Evolutionary conservation across 768 basidiomycete species (phyloP).

Genomic region (Rhodotorula graminis): DNA sequence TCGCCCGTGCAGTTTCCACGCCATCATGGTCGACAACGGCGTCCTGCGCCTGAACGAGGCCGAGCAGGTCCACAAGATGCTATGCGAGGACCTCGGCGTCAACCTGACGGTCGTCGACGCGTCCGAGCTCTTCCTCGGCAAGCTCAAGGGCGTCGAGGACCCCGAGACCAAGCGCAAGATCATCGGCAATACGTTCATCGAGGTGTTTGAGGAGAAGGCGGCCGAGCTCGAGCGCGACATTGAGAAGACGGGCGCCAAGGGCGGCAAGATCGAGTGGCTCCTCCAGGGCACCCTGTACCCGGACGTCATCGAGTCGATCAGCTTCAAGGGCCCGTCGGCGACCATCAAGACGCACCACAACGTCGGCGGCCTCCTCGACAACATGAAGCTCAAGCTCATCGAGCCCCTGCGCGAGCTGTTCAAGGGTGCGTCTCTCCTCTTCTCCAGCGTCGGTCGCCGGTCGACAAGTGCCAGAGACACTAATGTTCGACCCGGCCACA

Average conservation of each 20-base stretch:
- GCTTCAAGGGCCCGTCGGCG: conserved; percentile 97
- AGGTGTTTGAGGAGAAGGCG: conserved; percentile 94
- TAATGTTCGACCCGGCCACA: conserved; percentile 44
- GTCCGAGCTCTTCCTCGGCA: conserved; percentile 82
- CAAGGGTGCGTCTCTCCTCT: conserved; percentile 64
- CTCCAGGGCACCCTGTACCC: conserved; percentile 97
- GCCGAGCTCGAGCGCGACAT: conserved; percentile 57
- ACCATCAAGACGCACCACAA: conserved; percentile 99
- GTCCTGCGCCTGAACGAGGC: conserved; percentile 90
- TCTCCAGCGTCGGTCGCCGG: background rate
- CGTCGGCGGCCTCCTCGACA: conserved; percentile 87
- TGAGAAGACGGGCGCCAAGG: conserved; percentile 44
- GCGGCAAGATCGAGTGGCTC: conserved; percentile 93
- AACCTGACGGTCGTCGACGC: conserved; percentile 95
- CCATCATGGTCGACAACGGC: conserved; percentile 99
- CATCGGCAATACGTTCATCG: conserved; percentile 97
- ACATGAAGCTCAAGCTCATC: conserved; percentile 98
- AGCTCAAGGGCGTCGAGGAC: conserved; percentile 86
- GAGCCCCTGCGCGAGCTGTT: conserved; percentile 95
- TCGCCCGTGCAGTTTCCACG: conserved; percentile 76
- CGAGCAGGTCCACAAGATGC: conserved; percentile 83
- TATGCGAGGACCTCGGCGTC: conserved; percentile 86
- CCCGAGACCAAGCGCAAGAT: conserved; percentile 96
- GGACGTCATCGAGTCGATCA: conserved; percentile 98
- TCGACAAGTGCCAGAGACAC: no score